Evolutionary conservation across 192 early-diverging fungal species (phyloP).

Genomic region (Geranomyces variabilis): DNA sequence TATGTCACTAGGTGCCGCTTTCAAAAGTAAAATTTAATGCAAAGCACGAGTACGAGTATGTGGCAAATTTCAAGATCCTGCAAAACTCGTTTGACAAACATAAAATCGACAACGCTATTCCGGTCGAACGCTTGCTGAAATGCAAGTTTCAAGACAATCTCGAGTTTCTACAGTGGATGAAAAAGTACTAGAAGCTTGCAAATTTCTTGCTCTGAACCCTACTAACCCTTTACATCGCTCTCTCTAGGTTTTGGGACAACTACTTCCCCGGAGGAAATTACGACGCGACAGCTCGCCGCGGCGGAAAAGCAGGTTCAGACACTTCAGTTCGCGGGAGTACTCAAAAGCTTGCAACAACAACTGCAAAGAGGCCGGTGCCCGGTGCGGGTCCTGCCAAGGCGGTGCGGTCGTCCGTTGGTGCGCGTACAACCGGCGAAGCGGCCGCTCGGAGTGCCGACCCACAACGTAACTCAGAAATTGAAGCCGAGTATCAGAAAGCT

Average conservation of each 20-base stretch:
- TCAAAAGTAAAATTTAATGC: slow-evolving; percentile 91
- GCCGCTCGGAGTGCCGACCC: slow-evolving; percentile 6
- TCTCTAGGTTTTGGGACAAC: slow-evolving; percentile 79
- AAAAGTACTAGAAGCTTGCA: slow-evolving; percentile 49
- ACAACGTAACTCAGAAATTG: slow-evolving; percentile 29
- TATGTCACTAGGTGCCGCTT: slow-evolving; percentile 68
- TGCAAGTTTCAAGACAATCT: slow-evolving; percentile 99
- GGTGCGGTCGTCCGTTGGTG: slow-evolving; percentile 2
- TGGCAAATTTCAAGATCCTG: slow-evolving; percentile 93
- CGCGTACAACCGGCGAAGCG: neutral
- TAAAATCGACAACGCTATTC: slow-evolving; percentile 91
- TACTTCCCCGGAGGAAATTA: slow-evolving; percentile 83
- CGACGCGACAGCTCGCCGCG: slow-evolving; percentile 76
- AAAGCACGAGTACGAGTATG: slow-evolving; percentile 96
- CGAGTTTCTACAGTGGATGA: slow-evolving; percentile 97
- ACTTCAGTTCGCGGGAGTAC: slow-evolving; percentile 8
- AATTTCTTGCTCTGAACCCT: neutral
- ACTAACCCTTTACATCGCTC: too few species aligned
- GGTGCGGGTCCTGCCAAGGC: neutral
- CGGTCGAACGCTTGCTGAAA: slow-evolving; percentile 88
- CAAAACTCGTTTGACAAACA: slow-evolving; percentile 86
- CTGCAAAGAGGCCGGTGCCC: neutral
- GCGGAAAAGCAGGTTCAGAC: slow-evolving; percentile 26
- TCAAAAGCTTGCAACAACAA: slow-evolving; percentile 3
- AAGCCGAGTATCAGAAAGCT: slow-evolving; percentile 62